These are phyloP conservation scores for Sphaerulina musiva DNA, from an alignment of 2,329 filamentous ascomycete genomes.

Conservation along the genomic window DNA sequence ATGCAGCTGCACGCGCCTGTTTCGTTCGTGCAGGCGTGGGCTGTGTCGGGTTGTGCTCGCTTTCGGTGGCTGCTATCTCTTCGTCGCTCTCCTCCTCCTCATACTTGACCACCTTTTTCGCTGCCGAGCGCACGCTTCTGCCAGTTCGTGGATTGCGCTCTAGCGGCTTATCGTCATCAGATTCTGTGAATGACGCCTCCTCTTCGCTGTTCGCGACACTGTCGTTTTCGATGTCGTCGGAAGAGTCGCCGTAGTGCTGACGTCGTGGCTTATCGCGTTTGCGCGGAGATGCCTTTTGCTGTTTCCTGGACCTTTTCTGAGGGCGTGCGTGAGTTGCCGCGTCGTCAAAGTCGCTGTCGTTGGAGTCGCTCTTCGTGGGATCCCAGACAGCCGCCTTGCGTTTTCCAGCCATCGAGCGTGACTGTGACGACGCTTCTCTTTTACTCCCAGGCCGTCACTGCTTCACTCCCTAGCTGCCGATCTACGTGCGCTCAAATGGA, in stretches of 20 bases:
- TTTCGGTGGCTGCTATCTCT: conserved; percentile 37
- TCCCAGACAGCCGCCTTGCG: conserved; percentile 35
- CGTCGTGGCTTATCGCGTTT: conserved; percentile 34
- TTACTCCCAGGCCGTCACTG: neutral
- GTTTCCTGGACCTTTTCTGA: conserved; percentile 25
- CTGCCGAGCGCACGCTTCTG: conserved; percentile 50
- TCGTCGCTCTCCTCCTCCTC: conserved; percentile 46
- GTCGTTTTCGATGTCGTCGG: conserved; percentile 39
- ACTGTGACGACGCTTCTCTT: neutral
- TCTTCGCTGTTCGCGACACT: conserved; percentile 39
- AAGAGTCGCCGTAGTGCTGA: conserved; percentile 39
- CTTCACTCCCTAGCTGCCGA: neutral
- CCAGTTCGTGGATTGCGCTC: conserved; percentile 52
- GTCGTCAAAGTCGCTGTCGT: conserved; percentile 35
- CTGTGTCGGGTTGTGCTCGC: conserved; percentile 24
- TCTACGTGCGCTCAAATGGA: neutral
- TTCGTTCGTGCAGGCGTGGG: conserved; percentile 16
- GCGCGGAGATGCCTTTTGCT: conserved; percentile 19
- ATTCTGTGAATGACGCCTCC: conserved; percentile 38
- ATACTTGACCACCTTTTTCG: conserved; percentile 51
- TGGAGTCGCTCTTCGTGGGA: conserved; percentile 33
- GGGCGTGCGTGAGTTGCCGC: conserved; percentile 22
- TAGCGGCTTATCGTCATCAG: conserved; percentile 44
- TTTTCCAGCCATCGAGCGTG: conserved; percentile 27
- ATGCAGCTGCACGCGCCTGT: conserved; percentile 9